Evolutionary conservation across 2,329 filamentous ascomycete species (phyloP).

Genomic region (Diaporthe velutina): DNA sequence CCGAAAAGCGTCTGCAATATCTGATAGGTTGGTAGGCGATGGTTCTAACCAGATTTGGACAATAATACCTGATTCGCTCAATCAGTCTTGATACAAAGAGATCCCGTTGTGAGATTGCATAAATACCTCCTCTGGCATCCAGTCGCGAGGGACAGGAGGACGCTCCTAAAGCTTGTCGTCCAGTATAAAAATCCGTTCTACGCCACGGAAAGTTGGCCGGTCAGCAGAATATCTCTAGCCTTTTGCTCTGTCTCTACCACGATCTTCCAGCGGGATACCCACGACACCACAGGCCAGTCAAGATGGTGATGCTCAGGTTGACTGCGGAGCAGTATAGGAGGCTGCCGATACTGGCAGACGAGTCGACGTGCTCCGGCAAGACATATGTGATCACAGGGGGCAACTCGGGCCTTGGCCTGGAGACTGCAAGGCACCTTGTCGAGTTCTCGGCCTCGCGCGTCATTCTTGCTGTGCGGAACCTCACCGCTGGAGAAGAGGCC

Average conservation of each 20-base stretch:
- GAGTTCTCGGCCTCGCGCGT: not conserved
- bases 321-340: slow-evolving; percentile 8
- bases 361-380: not conserved
- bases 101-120: no score
- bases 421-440: slow-evolving; percentile 22
- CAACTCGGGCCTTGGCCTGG: slow-evolving; percentile 13
- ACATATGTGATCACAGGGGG: slow-evolving; percentile 16
- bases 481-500: not conserved
- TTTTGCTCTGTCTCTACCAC: no score
- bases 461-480: slow-evolving; percentile 12
- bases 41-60: not conserved
- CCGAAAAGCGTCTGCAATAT: no score
- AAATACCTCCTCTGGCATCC: not conserved
- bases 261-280: no score
- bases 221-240: no score
- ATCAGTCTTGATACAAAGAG: no score
- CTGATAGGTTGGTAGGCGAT: not conserved
- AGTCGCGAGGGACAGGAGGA: no score
- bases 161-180: no score
- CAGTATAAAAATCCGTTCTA: no score
- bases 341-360: not conserved
- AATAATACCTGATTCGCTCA: not conserved
- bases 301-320: slow-evolving; percentile 3
- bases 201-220: no score
- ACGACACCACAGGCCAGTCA: not conserved